phyloP scores from a whole-genome alignment of 441 rosid species.

The Mallotus japonicus region DNA sequence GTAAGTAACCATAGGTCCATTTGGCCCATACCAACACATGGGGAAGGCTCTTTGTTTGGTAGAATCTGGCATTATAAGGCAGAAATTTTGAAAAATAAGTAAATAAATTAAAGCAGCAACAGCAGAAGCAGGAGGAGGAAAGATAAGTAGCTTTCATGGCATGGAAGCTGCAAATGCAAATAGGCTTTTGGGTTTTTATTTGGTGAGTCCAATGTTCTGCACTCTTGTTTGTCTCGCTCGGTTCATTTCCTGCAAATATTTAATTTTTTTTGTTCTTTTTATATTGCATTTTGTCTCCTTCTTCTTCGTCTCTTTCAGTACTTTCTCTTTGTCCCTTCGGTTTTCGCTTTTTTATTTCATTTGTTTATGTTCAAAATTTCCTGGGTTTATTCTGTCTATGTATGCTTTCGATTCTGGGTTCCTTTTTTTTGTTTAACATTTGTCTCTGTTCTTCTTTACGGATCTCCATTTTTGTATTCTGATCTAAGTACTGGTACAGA shows the following conservation, averaged over 20 bases:
- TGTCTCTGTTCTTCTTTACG: constrained; percentile 9
- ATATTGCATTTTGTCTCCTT: constrained; percentile 27
- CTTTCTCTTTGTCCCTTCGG: constrained; percentile 15
- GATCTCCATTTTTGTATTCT: not conserved
- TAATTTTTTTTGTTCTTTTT: constrained; percentile 15
- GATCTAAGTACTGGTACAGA: constrained; percentile 1
- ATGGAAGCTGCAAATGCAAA: constrained; percentile 14
- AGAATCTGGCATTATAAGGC: not conserved
- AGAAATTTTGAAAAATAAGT: not conserved
- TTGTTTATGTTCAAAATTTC: not conserved
- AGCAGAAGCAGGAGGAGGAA: not conserved
- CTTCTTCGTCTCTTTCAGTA: constrained; percentile 18
- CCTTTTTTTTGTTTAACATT: not conserved
- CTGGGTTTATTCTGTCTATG: not conserved
- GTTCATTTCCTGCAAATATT: constrained; percentile 20
- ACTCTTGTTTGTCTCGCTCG: constrained; percentile 32
- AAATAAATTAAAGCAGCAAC: not conserved
- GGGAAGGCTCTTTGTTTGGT: not conserved
- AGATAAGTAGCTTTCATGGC: constrained; percentile 39
- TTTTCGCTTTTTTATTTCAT: not conserved
- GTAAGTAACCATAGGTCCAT: not conserved
- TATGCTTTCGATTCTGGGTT: constrained; percentile 14
- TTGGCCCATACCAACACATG: constrained; percentile 11
- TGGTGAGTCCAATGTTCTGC: constrained; percentile 41
- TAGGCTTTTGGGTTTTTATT: not conserved